phyloP scores from a whole-genome alignment of 306 rosid species.

The Albizia julibrissin region DNA sequence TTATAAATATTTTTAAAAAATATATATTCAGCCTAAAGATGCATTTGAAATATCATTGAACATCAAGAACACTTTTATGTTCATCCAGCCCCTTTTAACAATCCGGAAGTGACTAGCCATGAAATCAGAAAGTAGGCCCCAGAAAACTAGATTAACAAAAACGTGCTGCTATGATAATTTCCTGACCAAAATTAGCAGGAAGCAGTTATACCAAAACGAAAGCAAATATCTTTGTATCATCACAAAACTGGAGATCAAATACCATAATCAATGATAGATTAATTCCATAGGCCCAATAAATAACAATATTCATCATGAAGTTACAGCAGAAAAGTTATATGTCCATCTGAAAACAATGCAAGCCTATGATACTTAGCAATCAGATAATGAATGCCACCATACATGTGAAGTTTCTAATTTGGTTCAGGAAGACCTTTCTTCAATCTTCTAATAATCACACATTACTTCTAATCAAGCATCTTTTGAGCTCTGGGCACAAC shows the following conservation, averaged over 20 bases:
- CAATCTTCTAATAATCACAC: conserved; percentile 20
- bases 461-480: conserved; percentile 42
- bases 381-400: conserved; percentile 18
- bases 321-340: conserved; percentile 1
- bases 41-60: neutral
- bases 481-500: conserved; percentile 10
- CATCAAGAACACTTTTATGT: neutral
- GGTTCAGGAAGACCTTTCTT: conserved; percentile 6
- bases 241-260: neutral
- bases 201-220: neutral
- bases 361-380: neutral
- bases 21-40: neutral
- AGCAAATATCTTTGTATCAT: neutral
- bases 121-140: neutral
- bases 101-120: neutral
- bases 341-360: conserved; percentile 8
- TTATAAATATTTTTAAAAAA: neutral
- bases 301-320: neutral
- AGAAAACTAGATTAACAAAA: neutral
- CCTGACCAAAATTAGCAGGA: neutral
- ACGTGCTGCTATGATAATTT: neutral
- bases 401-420: conserved; percentile 1
- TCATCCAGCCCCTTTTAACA: neutral
- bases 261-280: neutral
- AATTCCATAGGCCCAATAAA: neutral